Percentiles rank a stretch among this genome's conserved stretches.
Evolutionary conservation across 345 rosid species (phyloP).

Genomic region (Excoecaria cochinchinensis): DNA sequence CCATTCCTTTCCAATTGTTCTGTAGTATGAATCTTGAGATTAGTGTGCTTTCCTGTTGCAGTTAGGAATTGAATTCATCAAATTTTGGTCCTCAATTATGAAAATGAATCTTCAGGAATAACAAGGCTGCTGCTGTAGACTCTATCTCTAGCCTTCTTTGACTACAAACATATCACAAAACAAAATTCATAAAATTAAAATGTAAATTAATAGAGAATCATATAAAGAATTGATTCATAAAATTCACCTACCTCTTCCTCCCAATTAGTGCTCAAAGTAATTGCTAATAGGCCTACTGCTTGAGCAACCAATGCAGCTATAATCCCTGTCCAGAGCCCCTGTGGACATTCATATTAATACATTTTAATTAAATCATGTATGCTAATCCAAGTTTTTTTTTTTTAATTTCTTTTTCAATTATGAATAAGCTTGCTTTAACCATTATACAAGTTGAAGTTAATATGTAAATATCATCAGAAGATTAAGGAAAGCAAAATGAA

Average conservation of each 20-base stretch:
- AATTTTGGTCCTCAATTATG: background rate
- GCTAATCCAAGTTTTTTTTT: background rate
- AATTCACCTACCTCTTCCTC: slow-evolving; percentile 20
- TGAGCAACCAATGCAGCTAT: slow-evolving; percentile 12
- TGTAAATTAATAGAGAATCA: background rate
- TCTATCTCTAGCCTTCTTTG: slow-evolving; percentile 16
- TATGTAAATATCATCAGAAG: too few species aligned
- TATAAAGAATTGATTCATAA: background rate
- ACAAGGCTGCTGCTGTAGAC: background rate
- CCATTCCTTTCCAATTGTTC: too few species aligned
- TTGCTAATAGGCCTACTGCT: background rate
- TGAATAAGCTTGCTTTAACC: background rate
- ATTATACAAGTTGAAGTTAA: background rate
- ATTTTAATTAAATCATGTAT: background rate
- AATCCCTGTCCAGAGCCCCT: slow-evolving; percentile 27
- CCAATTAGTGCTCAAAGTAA: slow-evolving; percentile 21
- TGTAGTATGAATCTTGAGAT: too few species aligned
- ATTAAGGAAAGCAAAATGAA: too few species aligned
- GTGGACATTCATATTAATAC: background rate
- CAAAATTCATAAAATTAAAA: background rate
- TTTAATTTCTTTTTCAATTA: too few species aligned
- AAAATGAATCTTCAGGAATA: background rate
- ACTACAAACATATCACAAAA: background rate
- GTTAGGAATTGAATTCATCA: too few species aligned
- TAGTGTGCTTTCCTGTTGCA: too few species aligned